Evolutionary conservation across 2,329 filamentous ascomycete species (phyloP).

Genomic region (Aspergillus sp.): DNA sequence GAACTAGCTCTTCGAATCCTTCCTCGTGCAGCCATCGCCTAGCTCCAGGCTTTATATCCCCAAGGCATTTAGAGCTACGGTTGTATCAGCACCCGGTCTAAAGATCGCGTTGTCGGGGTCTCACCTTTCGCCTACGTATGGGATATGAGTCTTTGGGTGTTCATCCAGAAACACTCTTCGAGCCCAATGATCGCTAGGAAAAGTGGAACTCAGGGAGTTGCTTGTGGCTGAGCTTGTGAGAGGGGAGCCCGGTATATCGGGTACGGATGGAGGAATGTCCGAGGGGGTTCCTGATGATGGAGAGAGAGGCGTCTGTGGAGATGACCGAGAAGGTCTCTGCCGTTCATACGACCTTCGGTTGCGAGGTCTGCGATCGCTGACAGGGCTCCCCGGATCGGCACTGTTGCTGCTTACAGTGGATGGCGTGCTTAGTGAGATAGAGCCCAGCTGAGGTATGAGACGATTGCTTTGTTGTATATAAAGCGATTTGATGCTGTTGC

Average conservation of each 20-base stretch:
- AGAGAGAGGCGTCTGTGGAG: slow-evolving; percentile 29
- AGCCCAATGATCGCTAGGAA: slow-evolving; percentile 43
- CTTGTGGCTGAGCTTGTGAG: slow-evolving; percentile 33
- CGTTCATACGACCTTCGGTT: slow-evolving; percentile 38
- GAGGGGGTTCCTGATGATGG: slow-evolving; percentile 30
- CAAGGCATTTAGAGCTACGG: slow-evolving; percentile 38
- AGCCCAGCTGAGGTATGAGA: slow-evolving; percentile 25
- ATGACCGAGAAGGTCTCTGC: slow-evolving; percentile 25
- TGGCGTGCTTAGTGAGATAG: slow-evolving; percentile 25
- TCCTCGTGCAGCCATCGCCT: slow-evolving; percentile 32
- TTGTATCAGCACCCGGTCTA: slow-evolving; percentile 3
- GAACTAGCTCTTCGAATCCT: slow-evolving; percentile 38
- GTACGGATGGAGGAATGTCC: slow-evolving; percentile 30
- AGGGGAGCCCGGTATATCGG: slow-evolving; percentile 36
- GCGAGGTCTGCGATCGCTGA: slow-evolving; percentile 27
- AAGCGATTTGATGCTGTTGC: slow-evolving; percentile 26
- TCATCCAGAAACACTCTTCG: slow-evolving; percentile 36
- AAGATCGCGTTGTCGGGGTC: slow-evolving; percentile 6
- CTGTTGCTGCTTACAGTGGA: slow-evolving; percentile 28
- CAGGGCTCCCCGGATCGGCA: slow-evolving; percentile 27
- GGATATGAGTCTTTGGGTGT: slow-evolving; percentile 30
- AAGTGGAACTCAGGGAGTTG: slow-evolving; percentile 29
- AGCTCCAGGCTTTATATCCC: slow-evolving; percentile 25
- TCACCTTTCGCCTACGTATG: slow-evolving; percentile 32
- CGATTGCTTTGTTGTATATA: slow-evolving; percentile 31